Evolutionary conservation across 306 rosid genomes (phyloP), one percentile per base, ranked within the genome.

Genomic region (Corylus americana): DNA sequence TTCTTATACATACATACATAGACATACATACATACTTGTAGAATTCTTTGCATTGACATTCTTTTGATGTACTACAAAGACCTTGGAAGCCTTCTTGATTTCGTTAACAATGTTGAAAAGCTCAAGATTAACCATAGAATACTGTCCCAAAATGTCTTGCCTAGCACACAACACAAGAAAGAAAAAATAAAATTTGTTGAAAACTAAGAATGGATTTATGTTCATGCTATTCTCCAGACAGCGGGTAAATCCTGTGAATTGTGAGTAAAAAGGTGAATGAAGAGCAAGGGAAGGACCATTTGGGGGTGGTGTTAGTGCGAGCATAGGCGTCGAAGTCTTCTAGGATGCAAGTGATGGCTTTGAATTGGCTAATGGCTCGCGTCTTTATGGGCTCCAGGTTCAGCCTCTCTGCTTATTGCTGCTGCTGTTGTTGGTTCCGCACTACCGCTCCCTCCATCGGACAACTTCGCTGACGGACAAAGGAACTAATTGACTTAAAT

Each of bases 61-160:
- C 81, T 80, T 92, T 13, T 97, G 98, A 82, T 90, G 85, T 18
- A 92, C 97, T 7, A 91, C 61, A 55, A 94, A 92, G 1, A 96
- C 95, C 85, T 91, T 90, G 12, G 98, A 94, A 25, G 91, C 98
- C 79, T 92, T 94, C 87, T 88, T 90, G 67, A 95, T 84, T 25
- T 95, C 98, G 1, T 92, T 94, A n/a, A 95, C 97, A 42, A 95
- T 95, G 89, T 91, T 91, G 92, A 90, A 92, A 25, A 92, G 98
- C 91, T 92, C 95, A 12, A 92, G 93, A 79, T 92, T 92, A 75
- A 92, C 92, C 98, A 94, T 94, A 1, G 97, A 92, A 83, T 94
- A 94, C 59, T 94, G 97, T 73, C 95, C 91, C 54, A 94, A 51
- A 64, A 94, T 89, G 81, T 92, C 97, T 78, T 92, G 97, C 98